Evolutionary conservation across 2,329 filamentous ascomycete genomes (phyloP).

Genomic region (Byssoonygena ceratinophila): DNA sequence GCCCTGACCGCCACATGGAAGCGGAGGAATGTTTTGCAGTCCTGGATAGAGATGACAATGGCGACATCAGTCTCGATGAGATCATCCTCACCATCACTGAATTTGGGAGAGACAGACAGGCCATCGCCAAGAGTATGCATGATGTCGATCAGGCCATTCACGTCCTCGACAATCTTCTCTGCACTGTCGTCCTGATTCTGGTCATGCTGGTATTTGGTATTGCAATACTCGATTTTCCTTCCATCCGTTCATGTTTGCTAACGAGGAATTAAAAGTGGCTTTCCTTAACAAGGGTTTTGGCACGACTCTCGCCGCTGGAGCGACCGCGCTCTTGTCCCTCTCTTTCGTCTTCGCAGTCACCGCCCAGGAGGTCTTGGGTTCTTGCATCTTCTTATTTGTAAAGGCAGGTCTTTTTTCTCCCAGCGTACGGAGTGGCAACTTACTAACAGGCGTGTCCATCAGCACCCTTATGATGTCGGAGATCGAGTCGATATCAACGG

Average conservation of each 20-base stretch:
- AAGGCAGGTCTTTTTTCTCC: conserved; percentile 40
- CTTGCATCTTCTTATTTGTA: conserved; percentile 96
- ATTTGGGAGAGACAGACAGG: conserved; percentile 73
- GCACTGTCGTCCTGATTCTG: conserved; percentile 69
- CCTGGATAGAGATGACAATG: conserved; percentile 79
- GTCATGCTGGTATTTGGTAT: conserved; percentile 71
- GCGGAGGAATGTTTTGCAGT: conserved; percentile 75
- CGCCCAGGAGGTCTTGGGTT: conserved; percentile 89
- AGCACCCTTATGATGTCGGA: conserved; percentile 87
- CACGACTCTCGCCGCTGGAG: conserved; percentile 76
- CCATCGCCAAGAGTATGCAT: conserved; percentile 87
- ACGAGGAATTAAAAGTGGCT: conserved; percentile 46
- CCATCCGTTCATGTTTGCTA: not conserved
- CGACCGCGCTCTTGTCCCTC: conserved; percentile 84
- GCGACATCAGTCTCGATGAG: conserved; percentile 88
- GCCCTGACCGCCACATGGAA: conserved; percentile 58
- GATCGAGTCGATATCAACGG: conserved; percentile 73
- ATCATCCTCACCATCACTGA: conserved; percentile 83
- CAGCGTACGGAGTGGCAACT: too few species aligned
- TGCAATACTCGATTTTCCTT: conserved; percentile 18
- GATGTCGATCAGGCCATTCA: conserved; percentile 91
- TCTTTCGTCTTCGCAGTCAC: conserved; percentile 93
- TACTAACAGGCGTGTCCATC: not conserved
- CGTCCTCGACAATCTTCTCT: conserved; percentile 77
- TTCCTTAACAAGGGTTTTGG: conserved; percentile 82